Conservation (phyloP, 371 early-diverging fungal species). For the Apophysomyces variabilis region DNA sequence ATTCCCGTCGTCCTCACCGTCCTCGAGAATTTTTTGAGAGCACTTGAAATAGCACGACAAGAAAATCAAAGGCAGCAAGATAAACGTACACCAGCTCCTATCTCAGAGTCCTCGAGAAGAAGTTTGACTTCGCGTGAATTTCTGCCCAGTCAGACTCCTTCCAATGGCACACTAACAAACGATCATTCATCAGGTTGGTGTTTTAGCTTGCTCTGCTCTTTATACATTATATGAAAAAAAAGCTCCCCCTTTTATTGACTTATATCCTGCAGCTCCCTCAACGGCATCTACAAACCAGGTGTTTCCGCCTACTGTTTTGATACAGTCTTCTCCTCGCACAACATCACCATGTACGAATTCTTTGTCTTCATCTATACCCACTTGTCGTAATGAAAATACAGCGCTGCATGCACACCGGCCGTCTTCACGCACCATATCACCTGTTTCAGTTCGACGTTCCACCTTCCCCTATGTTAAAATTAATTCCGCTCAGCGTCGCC, state of each 20-base stretch:
- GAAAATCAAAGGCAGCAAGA: slow-evolving; percentile 33
- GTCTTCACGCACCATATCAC: slow-evolving; percentile 1
- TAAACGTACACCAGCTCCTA: not conserved
- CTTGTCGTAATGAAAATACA: not conserved
- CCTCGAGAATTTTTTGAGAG: slow-evolving; percentile 69
- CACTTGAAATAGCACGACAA: slow-evolving; percentile 61
- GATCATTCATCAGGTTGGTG: slow-evolving; percentile 25
- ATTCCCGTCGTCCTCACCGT: slow-evolving; percentile 79
- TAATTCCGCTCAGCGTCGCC: slow-evolving; percentile 37
- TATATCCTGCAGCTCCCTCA: not conserved
- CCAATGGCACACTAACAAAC: not conserved
- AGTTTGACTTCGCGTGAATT: not conserved
- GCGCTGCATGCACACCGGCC: slow-evolving; percentile 18
- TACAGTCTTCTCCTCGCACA: not conserved
- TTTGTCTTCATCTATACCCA: slow-evolving; percentile 1
- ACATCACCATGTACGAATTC: slow-evolving; percentile 11
- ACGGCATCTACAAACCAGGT: not conserved
- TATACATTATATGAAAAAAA: slow-evolving; percentile 11
- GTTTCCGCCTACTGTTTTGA: slow-evolving; percentile 1
- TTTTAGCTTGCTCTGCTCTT: slow-evolving; percentile 20
- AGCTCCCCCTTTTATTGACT: not conserved
- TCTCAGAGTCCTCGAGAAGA: not conserved
- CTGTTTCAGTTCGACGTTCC: slow-evolving; percentile 31
- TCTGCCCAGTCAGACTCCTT: not conserved
- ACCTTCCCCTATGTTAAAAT: slow-evolving; percentile 48